Percentiles rank a stretch among this genome's conserved stretches.
phyloP scores from a whole-genome alignment of 768 basidiomycete species.

The Strobilomyces dryophilus region DNA sequence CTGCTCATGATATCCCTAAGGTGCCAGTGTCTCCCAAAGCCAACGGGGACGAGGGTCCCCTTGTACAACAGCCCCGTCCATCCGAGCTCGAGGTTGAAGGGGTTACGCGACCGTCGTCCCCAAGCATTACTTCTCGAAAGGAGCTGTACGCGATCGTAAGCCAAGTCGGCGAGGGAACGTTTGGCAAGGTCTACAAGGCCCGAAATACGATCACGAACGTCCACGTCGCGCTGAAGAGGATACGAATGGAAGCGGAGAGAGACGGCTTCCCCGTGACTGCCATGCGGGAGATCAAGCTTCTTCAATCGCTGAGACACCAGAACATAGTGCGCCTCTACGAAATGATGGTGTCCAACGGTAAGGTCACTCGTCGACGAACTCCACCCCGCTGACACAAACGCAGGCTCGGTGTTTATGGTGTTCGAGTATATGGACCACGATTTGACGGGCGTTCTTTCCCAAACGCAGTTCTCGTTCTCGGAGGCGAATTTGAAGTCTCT shows the following conservation, averaged over 20 bases:
- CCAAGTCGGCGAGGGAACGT: slow-evolving; percentile 98
- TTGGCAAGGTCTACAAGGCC: slow-evolving; percentile 98
- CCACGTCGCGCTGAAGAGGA: slow-evolving; percentile 90
- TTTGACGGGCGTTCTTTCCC: slow-evolving; percentile 89
- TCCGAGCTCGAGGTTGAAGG: slow-evolving; percentile 23
- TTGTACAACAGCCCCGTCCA: slow-evolving; percentile 16
- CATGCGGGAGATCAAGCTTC: slow-evolving; percentile 96
- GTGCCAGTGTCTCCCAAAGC: slow-evolving; percentile 22
- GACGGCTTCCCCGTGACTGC: slow-evolving; percentile 99
- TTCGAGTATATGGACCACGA: slow-evolving; percentile 99
- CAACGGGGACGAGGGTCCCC: slow-evolving; percentile 20
- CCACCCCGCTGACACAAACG: slow-evolving; percentile 5
- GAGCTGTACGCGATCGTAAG: slow-evolving; percentile 84
- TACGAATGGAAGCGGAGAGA: slow-evolving; percentile 95
- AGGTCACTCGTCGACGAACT: slow-evolving; percentile 14
- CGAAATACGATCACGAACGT: slow-evolving; percentile 71
- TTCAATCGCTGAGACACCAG: slow-evolving; percentile 85
- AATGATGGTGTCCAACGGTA: slow-evolving; percentile 99
- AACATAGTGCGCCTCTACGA: slow-evolving; percentile 90
- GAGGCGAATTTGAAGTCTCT: slow-evolving; percentile 93
- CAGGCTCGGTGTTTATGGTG: slow-evolving; percentile 98
- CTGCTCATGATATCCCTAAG: slow-evolving; percentile 18
- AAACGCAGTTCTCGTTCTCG: slow-evolving; percentile 81
- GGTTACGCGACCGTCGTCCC: slow-evolving; percentile 27
- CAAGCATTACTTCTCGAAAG: slow-evolving; percentile 29